These are phyloP conservation scores for Coemansia javaensis DNA, from an alignment of 192 early-diverging fungal species.

Conservation along the genomic window DNA sequence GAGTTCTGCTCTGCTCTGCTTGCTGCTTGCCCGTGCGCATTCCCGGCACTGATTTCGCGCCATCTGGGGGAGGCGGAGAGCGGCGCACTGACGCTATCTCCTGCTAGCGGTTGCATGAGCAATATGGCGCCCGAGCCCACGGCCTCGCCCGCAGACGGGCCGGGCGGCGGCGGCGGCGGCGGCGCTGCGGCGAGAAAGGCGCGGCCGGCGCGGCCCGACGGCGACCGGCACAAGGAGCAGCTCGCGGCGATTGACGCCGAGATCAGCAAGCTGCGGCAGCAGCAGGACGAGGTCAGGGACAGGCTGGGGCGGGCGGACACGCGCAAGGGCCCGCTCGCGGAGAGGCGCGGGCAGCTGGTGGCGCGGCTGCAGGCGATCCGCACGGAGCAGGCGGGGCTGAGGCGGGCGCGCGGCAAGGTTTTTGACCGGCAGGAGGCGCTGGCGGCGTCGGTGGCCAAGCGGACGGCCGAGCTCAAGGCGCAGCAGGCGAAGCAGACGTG, in stretches of 20 bases:
- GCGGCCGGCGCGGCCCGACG: conserved; percentile 50
- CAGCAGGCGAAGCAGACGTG: conserved; percentile 73
- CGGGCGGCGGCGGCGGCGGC: conserved; percentile 5
- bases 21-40: too few species aligned
- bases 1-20: not conserved
- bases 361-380: conserved; percentile 61
- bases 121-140: conserved; percentile 33
- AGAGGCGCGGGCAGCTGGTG: conserved; percentile 58
- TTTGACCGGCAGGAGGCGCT: conserved; percentile 69
- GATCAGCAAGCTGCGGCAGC: conserved; percentile 55
- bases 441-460: conserved; percentile 73
- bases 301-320: conserved; percentile 55
- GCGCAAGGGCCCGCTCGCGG: conserved; percentile 53
- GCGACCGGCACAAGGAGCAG: conserved; percentile 48
- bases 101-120: conserved; percentile 1
- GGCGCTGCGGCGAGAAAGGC: conserved; percentile 16
- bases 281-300: conserved; percentile 54
- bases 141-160: conserved; percentile 2
- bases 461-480: conserved; percentile 69
- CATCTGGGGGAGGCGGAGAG: too few species aligned
- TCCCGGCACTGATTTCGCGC: too few species aligned
- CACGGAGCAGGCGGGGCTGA: conserved; percentile 65
- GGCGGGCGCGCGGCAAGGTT: conserved; percentile 63
- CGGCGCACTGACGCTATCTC: too few species aligned
- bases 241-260: conserved; percentile 53